Evolutionary conservation across 75 land plant species (phyloP).

Genomic region (Selaginella moellendorffii): DNA sequence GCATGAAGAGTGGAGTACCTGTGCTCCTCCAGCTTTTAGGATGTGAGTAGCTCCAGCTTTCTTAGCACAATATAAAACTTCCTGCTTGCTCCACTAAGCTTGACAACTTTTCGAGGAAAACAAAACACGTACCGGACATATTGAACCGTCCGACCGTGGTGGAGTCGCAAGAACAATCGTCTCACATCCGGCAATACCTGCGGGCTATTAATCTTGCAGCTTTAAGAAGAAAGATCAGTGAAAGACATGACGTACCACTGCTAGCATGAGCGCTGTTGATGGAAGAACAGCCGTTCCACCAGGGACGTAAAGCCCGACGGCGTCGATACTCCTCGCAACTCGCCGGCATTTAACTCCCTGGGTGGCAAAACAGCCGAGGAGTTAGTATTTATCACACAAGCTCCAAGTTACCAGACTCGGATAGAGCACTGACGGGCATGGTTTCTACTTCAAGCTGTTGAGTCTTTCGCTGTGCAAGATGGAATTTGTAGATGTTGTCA

Average conservation of each 20-base stretch:
- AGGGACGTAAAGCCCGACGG: conserved; percentile 98
- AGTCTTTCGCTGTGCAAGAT: conserved; percentile 60
- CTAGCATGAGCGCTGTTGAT: conserved; percentile 96
- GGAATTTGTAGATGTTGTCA: conserved; percentile 78
- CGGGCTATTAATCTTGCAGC: conserved; percentile 26
- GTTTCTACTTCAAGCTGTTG: conserved; percentile 71
- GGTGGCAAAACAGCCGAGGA: neutral
- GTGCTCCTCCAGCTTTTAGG: conserved; percentile 98
- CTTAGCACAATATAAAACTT: conserved; percentile 95
- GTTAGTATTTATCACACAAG: conserved; percentile 10
- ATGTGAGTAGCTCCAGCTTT: conserved; percentile 96
- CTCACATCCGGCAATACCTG: conserved; percentile 94
- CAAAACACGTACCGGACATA: conserved; percentile 95
- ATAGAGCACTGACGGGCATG: conserved; percentile 70
- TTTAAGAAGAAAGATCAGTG: neutral
- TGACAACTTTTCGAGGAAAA: too few relatives aligned
- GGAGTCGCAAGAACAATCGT: conserved; percentile 91
- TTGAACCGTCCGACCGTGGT: conserved; percentile 73
- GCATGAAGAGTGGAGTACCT: conserved; percentile 31
- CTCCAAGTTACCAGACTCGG: too few relatives aligned
- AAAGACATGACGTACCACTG: conserved; percentile 38
- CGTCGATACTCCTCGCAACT: conserved; percentile 62
- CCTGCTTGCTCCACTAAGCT: too few relatives aligned
- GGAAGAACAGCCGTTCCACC: conserved; percentile 99
- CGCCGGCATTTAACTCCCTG: conserved; percentile 93